phyloP scores from a whole-genome alignment of 768 basidiomycete genomes.

The Termitomyces sp. region DNA sequence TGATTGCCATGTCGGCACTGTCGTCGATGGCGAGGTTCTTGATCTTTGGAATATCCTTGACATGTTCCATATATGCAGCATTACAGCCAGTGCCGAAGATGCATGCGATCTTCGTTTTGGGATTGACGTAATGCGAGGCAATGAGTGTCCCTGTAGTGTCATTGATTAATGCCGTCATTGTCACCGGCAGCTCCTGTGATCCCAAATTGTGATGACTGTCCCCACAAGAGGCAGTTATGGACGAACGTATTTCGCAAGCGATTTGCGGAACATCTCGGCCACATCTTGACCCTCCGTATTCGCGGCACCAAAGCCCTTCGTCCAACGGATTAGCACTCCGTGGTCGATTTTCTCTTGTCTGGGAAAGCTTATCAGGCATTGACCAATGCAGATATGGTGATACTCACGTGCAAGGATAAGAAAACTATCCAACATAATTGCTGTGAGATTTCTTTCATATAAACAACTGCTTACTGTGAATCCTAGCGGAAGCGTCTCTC shows the following conservation, averaged over 20 bases:
- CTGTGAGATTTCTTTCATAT: not conserved
- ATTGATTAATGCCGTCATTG: conserved; percentile 87
- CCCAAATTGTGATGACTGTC: not conserved
- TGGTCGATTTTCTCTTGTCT: conserved; percentile 96
- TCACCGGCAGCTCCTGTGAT: conserved; percentile 73
- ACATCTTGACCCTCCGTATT: conserved; percentile 94
- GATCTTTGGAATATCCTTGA: conserved; percentile 84
- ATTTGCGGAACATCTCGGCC: conserved; percentile 86
- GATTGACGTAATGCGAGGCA: conserved; percentile 94
- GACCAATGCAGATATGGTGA: not conserved
- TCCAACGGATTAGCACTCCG: conserved; percentile 94
- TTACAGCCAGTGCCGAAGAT: conserved; percentile 99
- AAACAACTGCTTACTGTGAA: conserved; percentile 69
- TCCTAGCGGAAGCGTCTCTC: conserved; percentile 73
- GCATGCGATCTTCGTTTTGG: conserved; percentile 86
- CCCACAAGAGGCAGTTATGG: no score
- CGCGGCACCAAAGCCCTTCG: conserved; percentile 93
- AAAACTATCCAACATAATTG: conserved; percentile 78
- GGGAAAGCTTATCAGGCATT: not conserved
- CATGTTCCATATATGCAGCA: conserved; percentile 95
- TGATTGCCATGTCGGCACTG: conserved; percentile 83
- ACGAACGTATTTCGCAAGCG: conserved; percentile 74
- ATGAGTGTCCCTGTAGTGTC: conserved; percentile 98
- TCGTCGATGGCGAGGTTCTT: conserved; percentile 64
- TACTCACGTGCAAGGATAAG: not conserved